These are phyloP conservation scores for Phaeosphaeriaceae sp. DNA, from an alignment of 2,329 filamentous ascomycete genomes.

Conservation along the genomic window DNA sequence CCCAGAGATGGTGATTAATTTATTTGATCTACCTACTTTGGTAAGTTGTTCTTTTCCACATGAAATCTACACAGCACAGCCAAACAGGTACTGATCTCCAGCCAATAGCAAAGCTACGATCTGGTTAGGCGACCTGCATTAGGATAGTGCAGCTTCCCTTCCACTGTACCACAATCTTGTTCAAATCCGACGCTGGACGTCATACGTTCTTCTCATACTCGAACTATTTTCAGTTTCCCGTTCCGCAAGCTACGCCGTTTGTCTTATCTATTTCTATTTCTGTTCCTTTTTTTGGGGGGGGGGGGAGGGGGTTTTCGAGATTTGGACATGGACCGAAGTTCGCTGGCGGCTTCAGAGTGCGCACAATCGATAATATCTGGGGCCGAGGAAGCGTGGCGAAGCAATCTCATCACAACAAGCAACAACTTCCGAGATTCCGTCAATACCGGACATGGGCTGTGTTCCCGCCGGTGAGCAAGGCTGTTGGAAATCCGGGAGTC, in stretches of 20 bases:
- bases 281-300: slow-evolving; percentile 7
- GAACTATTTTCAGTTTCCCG: slow-evolving; percentile 4
- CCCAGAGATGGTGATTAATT: slow-evolving; percentile 24
- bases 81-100: not conserved
- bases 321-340: too few relatives aligned
- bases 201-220: slow-evolving; percentile 24
- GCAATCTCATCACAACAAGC: slow-evolving; percentile 12
- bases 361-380: slow-evolving; percentile 14
- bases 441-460: slow-evolving; percentile 34
- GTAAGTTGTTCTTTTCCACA: not conserved
- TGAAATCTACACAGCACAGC: too few relatives aligned
- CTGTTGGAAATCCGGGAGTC: slow-evolving; percentile 21
- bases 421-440: slow-evolving; percentile 17
- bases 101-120: slow-evolving; percentile 23
- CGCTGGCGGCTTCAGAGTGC: not conserved
- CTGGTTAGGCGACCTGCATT: slow-evolving; percentile 3
- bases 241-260: slow-evolving; percentile 6
- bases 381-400: slow-evolving; percentile 23
- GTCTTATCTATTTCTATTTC: slow-evolving; percentile 1
- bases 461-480: slow-evolving; percentile 34
- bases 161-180: slow-evolving; percentile 10
- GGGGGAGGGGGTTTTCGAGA: too few relatives aligned
- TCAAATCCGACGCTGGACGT: slow-evolving; percentile 19
- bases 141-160: slow-evolving; percentile 21
- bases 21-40: not conserved